Evolutionary conservation across 305 asterid species (phyloP), one percentile per base, ranked within the genome.

Genomic region (Striga hermonthica): DNA sequence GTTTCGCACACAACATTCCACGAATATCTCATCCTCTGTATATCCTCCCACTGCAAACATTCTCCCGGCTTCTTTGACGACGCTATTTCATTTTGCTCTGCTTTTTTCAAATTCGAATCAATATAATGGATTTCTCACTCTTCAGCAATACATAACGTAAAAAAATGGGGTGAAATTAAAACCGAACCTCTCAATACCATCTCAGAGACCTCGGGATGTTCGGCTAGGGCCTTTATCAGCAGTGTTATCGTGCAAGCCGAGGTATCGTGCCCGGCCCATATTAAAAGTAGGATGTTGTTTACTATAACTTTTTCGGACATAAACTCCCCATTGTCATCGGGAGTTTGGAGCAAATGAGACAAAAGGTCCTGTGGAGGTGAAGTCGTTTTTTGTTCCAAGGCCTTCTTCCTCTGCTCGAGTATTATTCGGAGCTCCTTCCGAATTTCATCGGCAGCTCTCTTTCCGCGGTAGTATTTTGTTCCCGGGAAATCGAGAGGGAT

Each of bases 1-100:
- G 72, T 68, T 72, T 84, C 91, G 50, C 70, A 71, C n/a, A 55
- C 73, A 1, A 82, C 82, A 31, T 64, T 80, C 84, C 90, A 82
- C 0, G 90, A 72, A 75, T 78, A 76, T 69, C 60, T 82, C 91
- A 84, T 84, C 74, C 78, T 82, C 69, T 76, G 81, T 48, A 79
- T 56, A 52, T 80, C 87, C 50, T 78, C 86, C 88, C 84, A 84
- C 4, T 64, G 59, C 22, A 80, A 61, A 40, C n/a, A 54, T 9
- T 76, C 76, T 13, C 77, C 79, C 22, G 39, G 49, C 53, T 43
- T 56, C 62, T 80, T 84, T 8, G 75, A 62, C 9, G 68, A 35
- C 4, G 79, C 78, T 35, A 82, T 77, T 58, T 80, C 83, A 14
- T 7, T 60, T 68, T 84, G 85, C 72, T 84, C 85, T 81, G 80